A percentile compares a stretch with the other conserved stretches of the same genome.
These are phyloP conservation scores for Lathyrus sativus DNA, from an alignment of 306 rosid species.

Conservation along the genomic window DNA sequence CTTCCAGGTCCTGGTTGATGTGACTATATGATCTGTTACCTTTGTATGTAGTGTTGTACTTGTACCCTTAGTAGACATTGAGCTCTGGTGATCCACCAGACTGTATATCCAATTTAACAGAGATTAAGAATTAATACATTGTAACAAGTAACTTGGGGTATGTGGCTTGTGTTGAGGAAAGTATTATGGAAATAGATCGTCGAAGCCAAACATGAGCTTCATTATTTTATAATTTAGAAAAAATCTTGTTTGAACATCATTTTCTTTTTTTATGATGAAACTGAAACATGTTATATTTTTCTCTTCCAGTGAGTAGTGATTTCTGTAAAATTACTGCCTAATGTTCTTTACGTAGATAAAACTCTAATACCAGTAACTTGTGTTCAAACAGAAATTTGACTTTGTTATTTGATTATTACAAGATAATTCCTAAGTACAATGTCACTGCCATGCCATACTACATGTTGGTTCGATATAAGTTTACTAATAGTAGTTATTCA, in stretches of 20 bases:
- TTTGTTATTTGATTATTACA: too few species aligned
- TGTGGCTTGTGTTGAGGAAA: conserved; percentile 36
- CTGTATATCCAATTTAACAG: conserved; percentile 48
- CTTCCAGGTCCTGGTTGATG: conserved; percentile 38
- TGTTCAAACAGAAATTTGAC: too few species aligned
- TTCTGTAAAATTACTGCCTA: conserved; percentile 10
- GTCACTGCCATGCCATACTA: too few species aligned
- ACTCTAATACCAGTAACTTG: too few species aligned
- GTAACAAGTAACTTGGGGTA: too few species aligned
- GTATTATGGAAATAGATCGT: conserved; percentile 37
- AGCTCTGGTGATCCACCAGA: conserved; percentile 40
- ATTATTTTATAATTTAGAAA: conserved; percentile 36
- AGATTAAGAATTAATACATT: conserved; percentile 41
- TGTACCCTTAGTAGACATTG: conserved; percentile 41
- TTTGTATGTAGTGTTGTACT: conserved; percentile 46
- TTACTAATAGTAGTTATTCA: too few species aligned
- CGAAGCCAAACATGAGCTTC: conserved; percentile 41
- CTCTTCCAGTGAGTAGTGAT: conserved; percentile 20
- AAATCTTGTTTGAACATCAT: conserved; percentile 31
- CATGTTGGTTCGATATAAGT: too few species aligned
- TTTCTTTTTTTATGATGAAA: conserved; percentile 5
- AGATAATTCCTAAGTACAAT: too few species aligned
- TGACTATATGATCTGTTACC: conserved; percentile 33
- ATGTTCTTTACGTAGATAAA: too few species aligned
- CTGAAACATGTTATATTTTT: background rate